A percentile compares a stretch with the other conserved stretches of the same genome.
Evolutionary conservation across 805 yeast genomes (phyloP).

Genomic region (Vanderwaltozyma yarrowii): DNA sequence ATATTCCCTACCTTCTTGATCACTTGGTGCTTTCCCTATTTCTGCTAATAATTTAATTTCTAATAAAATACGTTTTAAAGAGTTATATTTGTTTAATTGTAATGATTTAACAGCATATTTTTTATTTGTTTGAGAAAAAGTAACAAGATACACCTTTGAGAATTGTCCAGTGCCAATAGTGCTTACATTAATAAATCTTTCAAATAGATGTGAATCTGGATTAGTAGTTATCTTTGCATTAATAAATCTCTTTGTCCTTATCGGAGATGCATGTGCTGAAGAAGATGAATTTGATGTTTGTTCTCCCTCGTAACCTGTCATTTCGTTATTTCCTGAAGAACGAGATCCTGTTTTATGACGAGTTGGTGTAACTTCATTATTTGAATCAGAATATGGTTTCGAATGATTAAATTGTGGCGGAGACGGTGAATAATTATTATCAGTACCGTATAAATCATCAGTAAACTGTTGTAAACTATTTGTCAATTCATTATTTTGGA

Average conservation of each 20-base stretch:
- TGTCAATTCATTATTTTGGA: constrained; percentile 22
- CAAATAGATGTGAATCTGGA: constrained; percentile 33
- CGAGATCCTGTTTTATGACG: constrained; percentile 1
- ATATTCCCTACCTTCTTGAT: constrained; percentile 57
- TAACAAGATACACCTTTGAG: constrained; percentile 76
- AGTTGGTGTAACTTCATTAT: constrained; percentile 1
- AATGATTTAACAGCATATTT: constrained; percentile 83
- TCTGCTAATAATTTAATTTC: constrained; percentile 24
- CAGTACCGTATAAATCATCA: constrained; percentile 27
- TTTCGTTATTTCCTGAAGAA: background rate
- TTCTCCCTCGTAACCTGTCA: background rate
- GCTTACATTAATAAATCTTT: constrained; percentile 50
- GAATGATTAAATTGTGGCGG: background rate
- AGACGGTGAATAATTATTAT: constrained; percentile 4
- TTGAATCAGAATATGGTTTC: background rate
- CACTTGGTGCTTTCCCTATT: constrained; percentile 32
- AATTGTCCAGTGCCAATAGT: constrained; percentile 82
- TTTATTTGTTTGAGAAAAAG: constrained; percentile 44
- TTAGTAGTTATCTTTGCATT: constrained; percentile 18
- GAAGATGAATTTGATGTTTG: constrained; percentile 5
- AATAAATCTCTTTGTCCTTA: constrained; percentile 13
- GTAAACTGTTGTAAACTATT: constrained; percentile 28
- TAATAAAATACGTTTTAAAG: constrained; percentile 20
- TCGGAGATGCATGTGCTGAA: constrained; percentile 5
- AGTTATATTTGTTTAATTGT: constrained; percentile 35